These are phyloP conservation scores for Sugiyamaella boreocaroliniensis DNA, from an alignment of 805 yeast genomes.

Conservation along the genomic window DNA sequence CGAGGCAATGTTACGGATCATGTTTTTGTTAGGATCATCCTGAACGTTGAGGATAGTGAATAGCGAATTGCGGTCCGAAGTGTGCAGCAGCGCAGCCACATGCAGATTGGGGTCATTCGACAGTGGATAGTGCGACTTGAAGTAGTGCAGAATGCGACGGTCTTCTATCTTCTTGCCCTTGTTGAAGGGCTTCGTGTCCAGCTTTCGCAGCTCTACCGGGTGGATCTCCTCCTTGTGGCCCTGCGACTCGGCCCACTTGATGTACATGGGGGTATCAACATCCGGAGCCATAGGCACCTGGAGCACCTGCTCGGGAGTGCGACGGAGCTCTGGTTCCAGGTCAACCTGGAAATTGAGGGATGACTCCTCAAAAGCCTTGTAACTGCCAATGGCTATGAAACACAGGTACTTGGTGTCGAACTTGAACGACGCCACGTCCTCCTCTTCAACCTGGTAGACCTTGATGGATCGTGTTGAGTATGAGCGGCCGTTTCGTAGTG, in stretches of 20 bases:
- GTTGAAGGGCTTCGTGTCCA: conserved; percentile 23
- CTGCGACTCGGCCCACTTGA: conserved; percentile 16
- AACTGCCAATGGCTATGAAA: conserved; percentile 16
- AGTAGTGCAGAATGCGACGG: conserved; percentile 25
- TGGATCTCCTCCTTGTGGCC: conserved; percentile 18
- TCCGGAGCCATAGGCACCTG: conserved; percentile 25
- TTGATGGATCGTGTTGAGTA: conserved; percentile 23
- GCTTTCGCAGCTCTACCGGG: conserved; percentile 27
- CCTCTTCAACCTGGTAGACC: conserved; percentile 24
- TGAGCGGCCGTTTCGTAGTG: conserved; percentile 24
- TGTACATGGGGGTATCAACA: conserved; percentile 21
- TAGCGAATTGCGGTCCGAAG: conserved; percentile 31
- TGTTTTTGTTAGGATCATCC: conserved; percentile 12
- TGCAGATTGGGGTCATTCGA: conserved; percentile 20
- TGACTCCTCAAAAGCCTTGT: conserved; percentile 14
- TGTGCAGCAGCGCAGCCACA: conserved; percentile 28
- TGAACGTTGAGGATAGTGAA: conserved; percentile 27
- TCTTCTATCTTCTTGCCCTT: conserved; percentile 10
- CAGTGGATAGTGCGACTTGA: conserved; percentile 20
- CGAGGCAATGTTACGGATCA: conserved; percentile 23
- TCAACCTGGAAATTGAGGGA: conserved; percentile 11
- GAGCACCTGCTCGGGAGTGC: conserved; percentile 7
- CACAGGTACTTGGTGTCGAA: conserved; percentile 16
- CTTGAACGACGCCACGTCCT: conserved; percentile 15
- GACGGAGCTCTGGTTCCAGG: conserved; percentile 14